Conservation (phyloP, 2,329 filamentous ascomycete species). For the Claviceps maximensis region DNA sequence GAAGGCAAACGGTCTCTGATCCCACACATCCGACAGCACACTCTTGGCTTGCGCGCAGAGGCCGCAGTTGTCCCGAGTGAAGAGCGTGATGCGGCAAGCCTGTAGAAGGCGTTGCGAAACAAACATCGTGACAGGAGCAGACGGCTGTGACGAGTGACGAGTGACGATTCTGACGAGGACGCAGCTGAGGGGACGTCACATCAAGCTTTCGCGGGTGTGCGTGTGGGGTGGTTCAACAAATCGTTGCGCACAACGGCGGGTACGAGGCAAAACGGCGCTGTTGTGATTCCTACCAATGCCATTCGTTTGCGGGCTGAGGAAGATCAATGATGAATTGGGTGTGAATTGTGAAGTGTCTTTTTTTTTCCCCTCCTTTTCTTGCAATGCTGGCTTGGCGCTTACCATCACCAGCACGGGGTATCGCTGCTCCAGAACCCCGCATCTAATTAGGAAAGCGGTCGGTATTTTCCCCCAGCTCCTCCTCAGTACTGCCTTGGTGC, state of each 20-base stretch:
- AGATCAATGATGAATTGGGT: background rate
- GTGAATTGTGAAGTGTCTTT: background rate
- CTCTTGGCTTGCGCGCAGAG: constrained; percentile 56
- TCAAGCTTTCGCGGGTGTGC: background rate
- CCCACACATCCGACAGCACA: constrained; percentile 55
- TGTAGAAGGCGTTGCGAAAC: constrained; percentile 36
- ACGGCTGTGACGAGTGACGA: background rate
- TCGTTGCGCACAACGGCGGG: background rate
- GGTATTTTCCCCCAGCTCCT: constrained; percentile 2
- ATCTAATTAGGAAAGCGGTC: constrained; percentile 23
- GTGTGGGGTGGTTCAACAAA: background rate
- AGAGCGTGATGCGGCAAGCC: constrained; percentile 56
- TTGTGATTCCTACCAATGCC: background rate
- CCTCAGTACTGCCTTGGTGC: constrained; percentile 3
- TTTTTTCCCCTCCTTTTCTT: background rate
- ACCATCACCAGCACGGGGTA: background rate
- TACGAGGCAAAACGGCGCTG: background rate
- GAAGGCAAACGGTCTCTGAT: constrained; percentile 52
- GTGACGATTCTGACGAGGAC: background rate
- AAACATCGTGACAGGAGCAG: constrained; percentile 29
- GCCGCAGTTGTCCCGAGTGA: constrained; percentile 58
- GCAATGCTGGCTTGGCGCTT: background rate
- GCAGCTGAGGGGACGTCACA: background rate
- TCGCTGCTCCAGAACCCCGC: constrained; percentile 19
- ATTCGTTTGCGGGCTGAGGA: background rate